Percentiles rank a stretch among this genome's conserved stretches.
Evolutionary conservation across 2,329 filamentous ascomycete species (phyloP).

Genomic region (Paecilomyces variotii): DNA sequence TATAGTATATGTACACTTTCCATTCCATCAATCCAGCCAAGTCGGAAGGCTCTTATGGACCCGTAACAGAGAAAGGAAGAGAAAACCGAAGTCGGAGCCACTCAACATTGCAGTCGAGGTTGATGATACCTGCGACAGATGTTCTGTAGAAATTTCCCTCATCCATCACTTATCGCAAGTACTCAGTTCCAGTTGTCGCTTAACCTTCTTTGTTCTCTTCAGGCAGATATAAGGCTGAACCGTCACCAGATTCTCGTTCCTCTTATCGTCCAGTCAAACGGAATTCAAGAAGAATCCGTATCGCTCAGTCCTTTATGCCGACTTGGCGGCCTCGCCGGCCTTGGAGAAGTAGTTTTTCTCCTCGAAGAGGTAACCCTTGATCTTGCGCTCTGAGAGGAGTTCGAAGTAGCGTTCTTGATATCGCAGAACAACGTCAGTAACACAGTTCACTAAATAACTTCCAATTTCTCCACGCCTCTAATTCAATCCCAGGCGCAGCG

Average conservation of each 20-base stretch:
- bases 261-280: not conserved
- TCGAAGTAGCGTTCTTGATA: constrained; percentile 57
- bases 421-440: not conserved
- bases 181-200: not conserved
- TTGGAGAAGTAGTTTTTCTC: constrained; percentile 54
- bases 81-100: not conserved
- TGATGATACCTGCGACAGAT: not conserved
- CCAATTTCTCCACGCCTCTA: not conserved
- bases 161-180: not conserved
- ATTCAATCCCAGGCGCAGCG: not conserved
- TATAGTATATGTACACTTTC: not conserved
- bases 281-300: not conserved
- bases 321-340: constrained; percentile 17
- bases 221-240: not conserved
- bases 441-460: not conserved
- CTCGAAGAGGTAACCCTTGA: constrained; percentile 56
- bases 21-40: constrained; percentile 1
- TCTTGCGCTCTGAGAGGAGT: constrained; percentile 53
- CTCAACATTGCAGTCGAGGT: not conserved
- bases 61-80: not conserved
- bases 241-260: not conserved
- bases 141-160: not conserved
- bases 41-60: not conserved
- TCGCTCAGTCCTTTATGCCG: constrained; percentile 11
- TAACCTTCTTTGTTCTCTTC: not conserved